Evolutionary conservation across 2,329 filamentous ascomycete genomes (phyloP).

Genomic region (Diaporthe velutina): DNA sequence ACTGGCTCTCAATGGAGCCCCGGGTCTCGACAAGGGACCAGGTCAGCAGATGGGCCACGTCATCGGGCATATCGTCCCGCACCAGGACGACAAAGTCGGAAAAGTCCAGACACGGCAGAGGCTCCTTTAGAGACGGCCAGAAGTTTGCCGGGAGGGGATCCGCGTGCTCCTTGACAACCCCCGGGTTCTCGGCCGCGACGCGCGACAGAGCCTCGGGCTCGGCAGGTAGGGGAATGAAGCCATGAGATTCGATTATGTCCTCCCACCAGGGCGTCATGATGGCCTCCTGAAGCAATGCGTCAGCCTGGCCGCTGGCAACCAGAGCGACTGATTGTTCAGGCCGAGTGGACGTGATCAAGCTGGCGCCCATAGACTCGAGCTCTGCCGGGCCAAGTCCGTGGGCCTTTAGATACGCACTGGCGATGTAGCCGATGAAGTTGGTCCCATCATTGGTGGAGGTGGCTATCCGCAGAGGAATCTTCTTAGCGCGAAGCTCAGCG

Average conservation of each 20-base stretch:
- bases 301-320: background rate
- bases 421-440: background rate
- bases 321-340: background rate
- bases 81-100: background rate
- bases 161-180: background rate
- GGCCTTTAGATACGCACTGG: background rate
- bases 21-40: background rate
- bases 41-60: background rate
- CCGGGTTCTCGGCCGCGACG: background rate
- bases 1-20: background rate
- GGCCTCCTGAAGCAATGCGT: background rate
- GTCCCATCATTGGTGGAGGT: background rate
- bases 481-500: background rate
- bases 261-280: background rate
- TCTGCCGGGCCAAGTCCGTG: background rate
- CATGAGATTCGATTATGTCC: background rate
- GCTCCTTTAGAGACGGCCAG: background rate
- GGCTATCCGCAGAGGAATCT: background rate
- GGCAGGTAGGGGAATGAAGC: background rate
- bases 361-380: background rate
- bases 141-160: background rate
- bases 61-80: background rate
- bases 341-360: background rate
- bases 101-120: background rate
- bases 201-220: background rate